A percentile compares a stretch with the other conserved stretches of the same genome.
Conservation (phyloP, 257 asterid genomes). For the Primulina huaijiensis region DNA sequence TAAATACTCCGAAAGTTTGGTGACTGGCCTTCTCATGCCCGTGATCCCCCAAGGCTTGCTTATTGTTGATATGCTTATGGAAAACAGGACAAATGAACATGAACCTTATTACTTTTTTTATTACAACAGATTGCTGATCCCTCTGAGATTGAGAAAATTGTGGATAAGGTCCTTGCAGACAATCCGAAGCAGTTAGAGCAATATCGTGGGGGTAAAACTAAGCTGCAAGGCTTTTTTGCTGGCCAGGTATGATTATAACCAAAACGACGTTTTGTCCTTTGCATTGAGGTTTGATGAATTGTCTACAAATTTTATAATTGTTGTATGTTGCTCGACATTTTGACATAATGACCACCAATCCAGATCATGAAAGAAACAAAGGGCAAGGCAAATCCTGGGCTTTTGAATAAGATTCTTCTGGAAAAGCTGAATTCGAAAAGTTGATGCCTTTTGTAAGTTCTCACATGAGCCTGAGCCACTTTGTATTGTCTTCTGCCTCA, state of each 20-base stretch:
- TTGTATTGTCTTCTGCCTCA: background rate
- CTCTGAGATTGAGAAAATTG: conserved; percentile 80
- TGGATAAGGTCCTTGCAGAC: conserved; percentile 70
- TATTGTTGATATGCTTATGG: background rate
- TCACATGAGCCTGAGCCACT: background rate
- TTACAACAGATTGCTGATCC: conserved; percentile 72
- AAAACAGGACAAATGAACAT: background rate
- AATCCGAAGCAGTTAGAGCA: conserved; percentile 87
- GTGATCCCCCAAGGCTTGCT: background rate
- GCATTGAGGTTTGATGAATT: background rate
- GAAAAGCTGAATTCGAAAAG: conserved; percentile 59
- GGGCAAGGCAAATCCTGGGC: conserved; percentile 90
- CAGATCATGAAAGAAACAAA: conserved; percentile 92
- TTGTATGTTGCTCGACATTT: background rate
- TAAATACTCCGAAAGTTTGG: background rate
- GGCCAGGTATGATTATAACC: conserved; percentile 67
- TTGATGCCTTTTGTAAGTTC: conserved; percentile 29
- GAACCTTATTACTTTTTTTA: conserved; percentile 8
- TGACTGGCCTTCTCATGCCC: background rate
- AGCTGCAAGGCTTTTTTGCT: conserved; percentile 90
- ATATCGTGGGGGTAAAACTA: conserved; percentile 86
- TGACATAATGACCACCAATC: conserved; percentile 9
- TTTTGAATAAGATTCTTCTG: conserved; percentile 77
- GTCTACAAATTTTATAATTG: background rate
- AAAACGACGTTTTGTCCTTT: conserved; percentile 15